Conservation (phyloP, 306 rosid species). For the Ceratonia siliqua region DNA sequence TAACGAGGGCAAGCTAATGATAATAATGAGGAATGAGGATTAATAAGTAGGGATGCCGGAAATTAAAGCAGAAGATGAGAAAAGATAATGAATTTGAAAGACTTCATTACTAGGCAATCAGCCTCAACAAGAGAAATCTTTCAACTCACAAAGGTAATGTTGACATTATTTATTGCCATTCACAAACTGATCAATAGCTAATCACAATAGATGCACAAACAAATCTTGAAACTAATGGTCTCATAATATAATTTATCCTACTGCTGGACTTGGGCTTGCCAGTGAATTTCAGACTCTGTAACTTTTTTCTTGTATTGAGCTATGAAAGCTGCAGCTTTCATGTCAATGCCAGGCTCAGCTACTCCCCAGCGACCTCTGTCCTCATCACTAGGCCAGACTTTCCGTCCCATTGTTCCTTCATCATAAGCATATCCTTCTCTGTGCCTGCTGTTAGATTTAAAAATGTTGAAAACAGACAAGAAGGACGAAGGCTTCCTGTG, state of each 20-base stretch:
- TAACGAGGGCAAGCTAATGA: background rate
- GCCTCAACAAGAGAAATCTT: background rate
- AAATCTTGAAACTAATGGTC: background rate
- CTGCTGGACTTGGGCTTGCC: slow-evolving; percentile 26
- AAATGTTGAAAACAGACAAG: slow-evolving; percentile 58
- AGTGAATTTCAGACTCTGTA: slow-evolving; percentile 42
- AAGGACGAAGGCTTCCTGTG: slow-evolving; percentile 55
- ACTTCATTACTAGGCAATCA: background rate
- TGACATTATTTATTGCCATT: slow-evolving; percentile 19
- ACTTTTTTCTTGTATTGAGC: slow-evolving; percentile 35
- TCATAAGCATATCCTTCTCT: slow-evolving; percentile 37
- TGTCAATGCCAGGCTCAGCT: slow-evolving; percentile 63
- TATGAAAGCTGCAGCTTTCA: slow-evolving; percentile 50
- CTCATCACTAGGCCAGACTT: slow-evolving; percentile 72
- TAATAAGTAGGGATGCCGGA: too few relatives aligned
- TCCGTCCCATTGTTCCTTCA: slow-evolving; percentile 33
- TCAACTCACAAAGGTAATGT: background rate
- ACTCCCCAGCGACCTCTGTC: slow-evolving; percentile 58
- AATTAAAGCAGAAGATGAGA: background rate
- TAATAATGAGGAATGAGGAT: background rate
- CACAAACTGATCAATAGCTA: slow-evolving; percentile 35
- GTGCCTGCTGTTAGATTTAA: slow-evolving; percentile 47
- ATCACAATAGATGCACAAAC: slow-evolving; percentile 18
- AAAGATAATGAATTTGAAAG: background rate
- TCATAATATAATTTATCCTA: background rate